These are phyloP conservation scores for Yamadazyma paraphyllophila DNA, from an alignment of 805 yeast species.

Conservation along the genomic window DNA sequence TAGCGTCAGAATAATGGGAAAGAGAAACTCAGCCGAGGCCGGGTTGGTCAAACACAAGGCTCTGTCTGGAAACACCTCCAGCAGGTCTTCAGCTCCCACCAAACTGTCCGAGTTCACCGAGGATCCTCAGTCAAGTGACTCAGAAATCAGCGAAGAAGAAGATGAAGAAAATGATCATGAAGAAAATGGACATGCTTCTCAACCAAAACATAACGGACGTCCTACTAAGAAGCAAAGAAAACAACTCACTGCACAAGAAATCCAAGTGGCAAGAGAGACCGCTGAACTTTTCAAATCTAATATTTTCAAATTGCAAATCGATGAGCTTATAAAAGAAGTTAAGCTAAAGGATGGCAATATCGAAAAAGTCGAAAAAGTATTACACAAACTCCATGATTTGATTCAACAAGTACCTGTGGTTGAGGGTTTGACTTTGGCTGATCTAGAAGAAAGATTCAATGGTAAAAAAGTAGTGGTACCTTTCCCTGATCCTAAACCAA, in stretches of 20 bases:
- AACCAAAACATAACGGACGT: constrained; percentile 8
- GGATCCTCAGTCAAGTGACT: constrained; percentile 3
- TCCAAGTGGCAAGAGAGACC: constrained; percentile 89
- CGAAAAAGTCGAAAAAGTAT: constrained; percentile 64
- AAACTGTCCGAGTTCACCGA: neutral
- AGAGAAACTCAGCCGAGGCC: constrained; percentile 9
- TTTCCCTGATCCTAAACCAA: constrained; percentile 87
- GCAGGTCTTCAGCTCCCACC: neutral
- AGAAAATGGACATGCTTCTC: constrained; percentile 7
- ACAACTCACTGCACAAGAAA: constrained; percentile 69
- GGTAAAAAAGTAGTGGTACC: constrained; percentile 64
- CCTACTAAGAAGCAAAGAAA: constrained; percentile 35
- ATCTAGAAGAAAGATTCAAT: constrained; percentile 56
- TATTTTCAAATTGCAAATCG: constrained; percentile 92
- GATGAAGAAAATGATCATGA: constrained; percentile 12
- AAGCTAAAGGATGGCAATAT: constrained; percentile 69
- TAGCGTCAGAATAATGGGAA: constrained; percentile 10
- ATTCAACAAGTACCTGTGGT: constrained; percentile 64
- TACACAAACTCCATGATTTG: constrained; percentile 69
- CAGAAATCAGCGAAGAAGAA: neutral
- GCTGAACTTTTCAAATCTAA: constrained; percentile 93
- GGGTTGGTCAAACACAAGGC: constrained; percentile 1
- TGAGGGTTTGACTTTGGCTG: constrained; percentile 49
- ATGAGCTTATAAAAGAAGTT: constrained; percentile 81
- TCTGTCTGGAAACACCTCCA: neutral